phyloP scores from a whole-genome alignment of 2,329 filamentous ascomycete genomes.

The Pseudocercospora fuligena region DNA sequence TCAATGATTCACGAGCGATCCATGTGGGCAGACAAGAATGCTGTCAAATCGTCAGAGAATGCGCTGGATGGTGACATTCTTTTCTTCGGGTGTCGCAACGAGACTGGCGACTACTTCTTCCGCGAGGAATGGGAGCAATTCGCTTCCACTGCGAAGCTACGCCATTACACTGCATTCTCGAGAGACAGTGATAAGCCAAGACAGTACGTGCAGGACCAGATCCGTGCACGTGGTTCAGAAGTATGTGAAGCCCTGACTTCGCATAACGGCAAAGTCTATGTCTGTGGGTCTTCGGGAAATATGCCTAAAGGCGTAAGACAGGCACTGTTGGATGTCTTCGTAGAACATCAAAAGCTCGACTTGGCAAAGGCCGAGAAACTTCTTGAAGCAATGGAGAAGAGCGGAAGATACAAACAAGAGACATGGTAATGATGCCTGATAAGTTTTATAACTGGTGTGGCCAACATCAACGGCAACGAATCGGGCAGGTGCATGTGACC shows the following conservation, averaged over 20 bases:
- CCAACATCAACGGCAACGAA: not conserved
- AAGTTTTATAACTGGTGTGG: not conserved
- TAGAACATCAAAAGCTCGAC: slow-evolving; percentile 43
- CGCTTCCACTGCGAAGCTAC: slow-evolving; percentile 49
- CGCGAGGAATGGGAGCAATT: slow-evolving; percentile 70
- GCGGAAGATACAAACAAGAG: slow-evolving; percentile 68
- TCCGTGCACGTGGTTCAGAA: slow-evolving; percentile 56
- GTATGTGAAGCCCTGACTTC: slow-evolving; percentile 60
- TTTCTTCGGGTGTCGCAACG: slow-evolving; percentile 84
- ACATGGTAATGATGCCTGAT: slow-evolving; percentile 60
- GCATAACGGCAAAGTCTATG: slow-evolving; percentile 58
- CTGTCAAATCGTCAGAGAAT: slow-evolving; percentile 9
- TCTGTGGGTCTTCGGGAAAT: slow-evolving; percentile 67
- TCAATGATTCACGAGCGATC: slow-evolving; percentile 76
- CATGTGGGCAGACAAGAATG: slow-evolving; percentile 41
- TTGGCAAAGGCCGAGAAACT: slow-evolving; percentile 65
- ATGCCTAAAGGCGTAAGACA: slow-evolving; percentile 74
- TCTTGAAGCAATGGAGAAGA: slow-evolving; percentile 60
- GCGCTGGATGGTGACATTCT: slow-evolving; percentile 56
- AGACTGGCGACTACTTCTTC: slow-evolving; percentile 79
- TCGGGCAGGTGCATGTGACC: slow-evolving; percentile 3
- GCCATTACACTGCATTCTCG: slow-evolving; percentile 70
- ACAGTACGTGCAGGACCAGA: slow-evolving; percentile 70
- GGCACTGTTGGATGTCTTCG: slow-evolving; percentile 67
- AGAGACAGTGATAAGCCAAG: slow-evolving; percentile 67